These are phyloP conservation scores for Kazachstania africana DNA, from an alignment of 805 yeast genomes.

Conservation along the genomic window DNA sequence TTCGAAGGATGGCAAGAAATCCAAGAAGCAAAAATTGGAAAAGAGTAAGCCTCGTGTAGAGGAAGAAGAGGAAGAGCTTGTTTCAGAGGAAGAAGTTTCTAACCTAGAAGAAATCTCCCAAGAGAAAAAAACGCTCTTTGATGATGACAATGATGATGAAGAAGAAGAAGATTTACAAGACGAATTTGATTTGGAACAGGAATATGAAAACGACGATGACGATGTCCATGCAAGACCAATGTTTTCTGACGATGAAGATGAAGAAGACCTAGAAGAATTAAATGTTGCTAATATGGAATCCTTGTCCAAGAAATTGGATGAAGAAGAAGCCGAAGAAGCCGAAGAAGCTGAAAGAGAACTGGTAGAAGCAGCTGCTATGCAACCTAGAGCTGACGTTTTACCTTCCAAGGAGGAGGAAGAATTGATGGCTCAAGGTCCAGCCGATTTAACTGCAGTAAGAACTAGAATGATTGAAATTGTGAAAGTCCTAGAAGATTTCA, in stretches of 20 bases:
- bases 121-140: slow-evolving; percentile 67
- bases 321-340: slow-evolving; percentile 45
- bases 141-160: slow-evolving; percentile 36
- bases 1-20: slow-evolving; percentile 2
- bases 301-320: slow-evolving; percentile 55
- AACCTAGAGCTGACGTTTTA: slow-evolving; percentile 67
- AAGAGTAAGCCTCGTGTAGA: slow-evolving; percentile 5
- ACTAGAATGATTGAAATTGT: slow-evolving; percentile 93
- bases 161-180: slow-evolving; percentile 27
- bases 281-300: slow-evolving; percentile 81
- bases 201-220: slow-evolving; percentile 31
- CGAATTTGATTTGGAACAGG: slow-evolving; percentile 51
- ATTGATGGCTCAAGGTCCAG: slow-evolving; percentile 42
- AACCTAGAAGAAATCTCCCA: slow-evolving; percentile 54
- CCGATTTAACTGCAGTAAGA: slow-evolving; percentile 71
- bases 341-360: slow-evolving; percentile 51
- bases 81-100: slow-evolving; percentile 25
- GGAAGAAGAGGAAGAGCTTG: slow-evolving; percentile 9
- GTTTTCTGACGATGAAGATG: slow-evolving; percentile 71
- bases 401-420: slow-evolving; percentile 61
- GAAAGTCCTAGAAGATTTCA: slow-evolving; percentile 85
- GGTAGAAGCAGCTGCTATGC: slow-evolving; percentile 42
- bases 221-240: slow-evolving; percentile 42
- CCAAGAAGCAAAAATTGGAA: slow-evolving; percentile 6
- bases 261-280: slow-evolving; percentile 53